A percentile compares a stretch with the other conserved stretches of the same genome.
phyloP scores from a whole-genome alignment of 176 grass and related monocot species.

The Oryza rufipogon region DNA sequence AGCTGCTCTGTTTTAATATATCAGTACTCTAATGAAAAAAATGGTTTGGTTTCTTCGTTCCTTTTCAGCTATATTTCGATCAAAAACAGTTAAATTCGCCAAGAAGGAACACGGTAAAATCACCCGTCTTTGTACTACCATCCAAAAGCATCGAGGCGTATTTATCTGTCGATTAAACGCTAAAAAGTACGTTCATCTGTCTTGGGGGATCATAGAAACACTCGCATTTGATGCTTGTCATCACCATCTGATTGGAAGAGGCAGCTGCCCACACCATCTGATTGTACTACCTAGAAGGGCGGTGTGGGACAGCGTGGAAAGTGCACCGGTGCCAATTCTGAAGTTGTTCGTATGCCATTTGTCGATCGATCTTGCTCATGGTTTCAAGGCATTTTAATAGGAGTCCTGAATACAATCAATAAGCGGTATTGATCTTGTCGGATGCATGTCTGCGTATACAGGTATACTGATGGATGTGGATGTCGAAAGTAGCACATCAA shows the following conservation, averaged over 20 bases:
- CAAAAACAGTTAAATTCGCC: neutral
- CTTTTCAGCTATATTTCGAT: neutral
- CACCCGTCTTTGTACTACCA: too few relatives aligned
- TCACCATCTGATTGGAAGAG: neutral
- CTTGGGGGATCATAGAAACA: neutral
- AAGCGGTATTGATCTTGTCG: neutral
- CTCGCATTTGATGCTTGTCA: neutral
- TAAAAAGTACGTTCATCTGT: neutral
- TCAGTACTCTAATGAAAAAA: slow-evolving; percentile 49
- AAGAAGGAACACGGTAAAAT: neutral
- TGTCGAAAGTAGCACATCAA: neutral
- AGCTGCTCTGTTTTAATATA: slow-evolving; percentile 54
- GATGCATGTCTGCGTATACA: neutral
- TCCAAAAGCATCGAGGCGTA: too few relatives aligned
- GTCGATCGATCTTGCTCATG: neutral
- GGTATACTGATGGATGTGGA: neutral
- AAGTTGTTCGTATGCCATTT: slow-evolving; percentile 25
- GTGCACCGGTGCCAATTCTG: slow-evolving; percentile 19
- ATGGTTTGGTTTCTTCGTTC: slow-evolving; percentile 32
- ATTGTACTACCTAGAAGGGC: neutral
- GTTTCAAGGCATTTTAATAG: neutral
- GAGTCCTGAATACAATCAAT: neutral
- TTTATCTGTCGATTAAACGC: neutral
- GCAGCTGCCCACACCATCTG: neutral
- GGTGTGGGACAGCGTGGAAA: slow-evolving; percentile 7